Percentiles rank a stretch among this genome's conserved stretches.
These are phyloP conservation scores for Aspergillus niger DNA, from an alignment of 2,329 filamentous ascomycete genomes.

Conservation along the genomic window DNA sequence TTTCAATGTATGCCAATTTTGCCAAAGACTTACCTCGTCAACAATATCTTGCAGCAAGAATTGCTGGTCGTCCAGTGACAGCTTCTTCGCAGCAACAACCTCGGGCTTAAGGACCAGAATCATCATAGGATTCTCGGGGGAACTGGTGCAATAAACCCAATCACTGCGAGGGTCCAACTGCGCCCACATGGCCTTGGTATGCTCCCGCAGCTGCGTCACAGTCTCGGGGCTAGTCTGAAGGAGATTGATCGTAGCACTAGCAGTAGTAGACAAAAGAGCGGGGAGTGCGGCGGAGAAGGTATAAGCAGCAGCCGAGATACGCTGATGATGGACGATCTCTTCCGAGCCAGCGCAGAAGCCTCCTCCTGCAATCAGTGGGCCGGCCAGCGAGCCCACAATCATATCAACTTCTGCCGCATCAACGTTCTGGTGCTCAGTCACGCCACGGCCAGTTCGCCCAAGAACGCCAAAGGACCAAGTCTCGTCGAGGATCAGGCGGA, in stretches of 20 bases:
- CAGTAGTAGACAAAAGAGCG: constrained; percentile 91
- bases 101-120: constrained; percentile 81
- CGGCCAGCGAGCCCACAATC: constrained; percentile 90
- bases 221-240: constrained; percentile 86
- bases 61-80: constrained; percentile 77
- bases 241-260: constrained; percentile 83
- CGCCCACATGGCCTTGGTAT: constrained; percentile 79
- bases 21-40: constrained; percentile 73
- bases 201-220: constrained; percentile 75
- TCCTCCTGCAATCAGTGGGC: constrained; percentile 86
- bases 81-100: constrained; percentile 68
- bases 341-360: constrained; percentile 92
- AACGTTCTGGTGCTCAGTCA: constrained; percentile 96
- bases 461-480: constrained; percentile 96
- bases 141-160: constrained; percentile 82
- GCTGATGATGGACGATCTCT: constrained; percentile 94
- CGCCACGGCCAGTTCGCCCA: constrained; percentile 83
- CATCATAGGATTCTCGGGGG: constrained; percentile 82
- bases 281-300: constrained; percentile 95
- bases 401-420: constrained; percentile 93
- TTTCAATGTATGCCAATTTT: background rate
- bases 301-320: constrained; percentile 87
- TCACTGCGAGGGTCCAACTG: constrained; percentile 93
- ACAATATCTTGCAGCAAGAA: constrained; percentile 83
- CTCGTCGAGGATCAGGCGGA: constrained; percentile 95